Evolutionary conservation across 2,329 filamentous ascomycete species (phyloP).

Genomic region (Curvularia eragrostidis): DNA sequence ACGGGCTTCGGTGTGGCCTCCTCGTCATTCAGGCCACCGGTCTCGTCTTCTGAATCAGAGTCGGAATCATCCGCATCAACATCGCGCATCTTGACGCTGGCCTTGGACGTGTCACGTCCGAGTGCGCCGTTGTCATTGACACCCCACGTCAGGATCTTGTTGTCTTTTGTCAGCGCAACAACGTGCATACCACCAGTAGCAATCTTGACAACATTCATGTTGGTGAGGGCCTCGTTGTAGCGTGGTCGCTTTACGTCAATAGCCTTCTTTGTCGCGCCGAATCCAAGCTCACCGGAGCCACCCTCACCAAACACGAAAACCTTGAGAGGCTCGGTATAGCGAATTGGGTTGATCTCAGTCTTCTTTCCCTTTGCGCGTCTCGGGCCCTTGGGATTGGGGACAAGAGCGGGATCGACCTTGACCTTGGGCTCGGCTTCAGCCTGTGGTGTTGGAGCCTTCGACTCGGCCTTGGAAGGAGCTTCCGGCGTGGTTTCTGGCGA

Average conservation of each 20-base stretch:
- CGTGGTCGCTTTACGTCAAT: slow-evolving; percentile 79
- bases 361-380: slow-evolving; percentile 42
- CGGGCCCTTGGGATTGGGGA: slow-evolving; percentile 41
- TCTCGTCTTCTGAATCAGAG: slow-evolving; percentile 57
- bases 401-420: slow-evolving; percentile 20
- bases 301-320: slow-evolving; percentile 84
- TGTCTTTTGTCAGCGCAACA: slow-evolving; percentile 76
- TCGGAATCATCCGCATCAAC: slow-evolving; percentile 58
- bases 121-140: slow-evolving; percentile 86
- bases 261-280: slow-evolving; percentile 70
- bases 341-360: slow-evolving; percentile 67
- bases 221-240: slow-evolving; percentile 66
- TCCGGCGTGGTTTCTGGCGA: not conserved
- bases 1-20: slow-evolving; percentile 72
- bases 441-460: slow-evolving; percentile 13
- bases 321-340: slow-evolving; percentile 67
- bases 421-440: slow-evolving; percentile 19
- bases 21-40: slow-evolving; percentile 72
- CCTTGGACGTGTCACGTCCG: slow-evolving; percentile 73
- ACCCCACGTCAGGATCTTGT: slow-evolving; percentile 84
- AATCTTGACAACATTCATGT: slow-evolving; percentile 74
- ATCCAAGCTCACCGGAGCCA: slow-evolving; percentile 79
- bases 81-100: slow-evolving; percentile 65
- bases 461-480: slow-evolving; percentile 1
- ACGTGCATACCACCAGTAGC: slow-evolving; percentile 84